These are phyloP conservation scores for Fusarium chuoi DNA, from an alignment of 2,329 filamentous ascomycete genomes.

Conservation along the genomic window DNA sequence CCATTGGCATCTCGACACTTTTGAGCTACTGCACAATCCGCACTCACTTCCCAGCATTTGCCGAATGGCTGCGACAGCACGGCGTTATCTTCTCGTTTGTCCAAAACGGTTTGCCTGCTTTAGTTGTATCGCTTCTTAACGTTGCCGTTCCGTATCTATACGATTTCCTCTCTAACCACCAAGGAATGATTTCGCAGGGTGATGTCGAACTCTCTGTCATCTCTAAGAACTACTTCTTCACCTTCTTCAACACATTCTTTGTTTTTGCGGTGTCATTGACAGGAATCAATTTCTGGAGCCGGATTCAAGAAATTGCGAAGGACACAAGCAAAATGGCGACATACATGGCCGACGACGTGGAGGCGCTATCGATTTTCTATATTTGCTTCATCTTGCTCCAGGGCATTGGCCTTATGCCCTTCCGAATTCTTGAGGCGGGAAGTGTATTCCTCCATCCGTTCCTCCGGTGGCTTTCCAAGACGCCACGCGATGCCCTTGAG, in stretches of 20 bases:
- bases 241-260: constrained; percentile 98
- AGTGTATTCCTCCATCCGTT: constrained; percentile 86
- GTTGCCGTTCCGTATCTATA: constrained; percentile 93
- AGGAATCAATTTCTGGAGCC: constrained; percentile 77
- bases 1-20: constrained; percentile 81
- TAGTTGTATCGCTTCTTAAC: constrained; percentile 87
- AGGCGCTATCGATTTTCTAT: constrained; percentile 84
- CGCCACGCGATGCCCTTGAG: constrained; percentile 88
- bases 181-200: constrained; percentile 94
- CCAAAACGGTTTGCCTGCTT: constrained; percentile 86
- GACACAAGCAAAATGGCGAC: constrained; percentile 77
- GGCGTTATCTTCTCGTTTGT: constrained; percentile 79
- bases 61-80: constrained; percentile 73
- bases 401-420: constrained; percentile 90
- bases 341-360: constrained; percentile 56
- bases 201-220: constrained; percentile 95
- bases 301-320: constrained; percentile 77
- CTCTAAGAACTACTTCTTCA: constrained; percentile 99
- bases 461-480: constrained; percentile 80
- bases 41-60: constrained; percentile 76
- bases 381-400: constrained; percentile 94
- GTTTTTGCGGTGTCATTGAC: constrained; percentile 91
- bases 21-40: constrained; percentile 84
- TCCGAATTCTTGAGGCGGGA: constrained; percentile 90
- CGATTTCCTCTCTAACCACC: constrained; percentile 88